Evolutionary conservation across 345 rosid species (phyloP).

Genomic region (Boechera stricta): DNA sequence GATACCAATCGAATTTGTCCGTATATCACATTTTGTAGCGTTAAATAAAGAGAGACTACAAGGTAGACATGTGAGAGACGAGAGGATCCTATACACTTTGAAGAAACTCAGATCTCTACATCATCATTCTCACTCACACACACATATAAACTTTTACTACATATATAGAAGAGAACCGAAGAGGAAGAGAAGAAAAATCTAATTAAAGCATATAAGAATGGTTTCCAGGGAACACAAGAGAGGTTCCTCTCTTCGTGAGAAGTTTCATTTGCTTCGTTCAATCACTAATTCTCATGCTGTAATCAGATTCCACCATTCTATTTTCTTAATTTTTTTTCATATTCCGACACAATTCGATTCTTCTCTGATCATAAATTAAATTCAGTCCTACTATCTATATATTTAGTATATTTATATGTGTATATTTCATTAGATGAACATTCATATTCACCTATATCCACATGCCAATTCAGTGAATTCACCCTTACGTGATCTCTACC

Average conservation of each 20-base stretch:
- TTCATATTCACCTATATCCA: not conserved
- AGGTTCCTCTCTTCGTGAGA: conserved; percentile 52
- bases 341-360: not conserved
- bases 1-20: conserved; percentile 44
- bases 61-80: conserved; percentile 46
- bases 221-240: conserved; percentile 52
- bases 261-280: conserved; percentile 62
- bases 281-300: conserved; percentile 64
- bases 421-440: conserved; percentile 2
- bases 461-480: not conserved
- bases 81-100: conserved; percentile 33
- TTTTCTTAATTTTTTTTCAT: not conserved
- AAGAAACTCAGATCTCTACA: conserved; percentile 26
- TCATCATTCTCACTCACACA: not conserved
- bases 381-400: conserved; percentile 18
- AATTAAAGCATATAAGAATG: conserved; percentile 36
- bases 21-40: conserved; percentile 39
- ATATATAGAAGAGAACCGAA: conserved; percentile 15
- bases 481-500: conserved; percentile 7
- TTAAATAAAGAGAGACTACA: conserved; percentile 30
- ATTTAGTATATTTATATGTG: not conserved
- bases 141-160: not conserved
- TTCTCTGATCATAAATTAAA: conserved; percentile 48
- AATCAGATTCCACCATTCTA: conserved; percentile 40
- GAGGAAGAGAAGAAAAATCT: conserved; percentile 8